Evolutionary conservation across 352 stramenopile genomes (phyloP), one percentile per base, ranked within the genome.

Genomic region (Phytophthora pisi): DNA sequence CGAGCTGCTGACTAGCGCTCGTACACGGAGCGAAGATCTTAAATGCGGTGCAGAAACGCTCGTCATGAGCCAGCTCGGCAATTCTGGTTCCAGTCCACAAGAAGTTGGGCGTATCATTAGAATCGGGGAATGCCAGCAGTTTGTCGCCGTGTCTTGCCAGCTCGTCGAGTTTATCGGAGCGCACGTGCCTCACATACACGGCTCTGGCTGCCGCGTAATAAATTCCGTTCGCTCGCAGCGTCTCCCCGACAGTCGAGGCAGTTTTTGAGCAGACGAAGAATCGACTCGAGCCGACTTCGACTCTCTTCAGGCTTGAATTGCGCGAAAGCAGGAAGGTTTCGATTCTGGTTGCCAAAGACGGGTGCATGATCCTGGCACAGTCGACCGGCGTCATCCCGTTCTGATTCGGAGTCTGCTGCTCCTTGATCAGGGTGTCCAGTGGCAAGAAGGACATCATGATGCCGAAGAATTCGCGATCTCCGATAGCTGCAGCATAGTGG

Each of bases 391-490:
- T 59, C 45, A 64, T 18, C n/a, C 49, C 46, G 42, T 57, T 69
- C 18, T 58, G 46, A 18, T 52, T 68, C 30, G 16, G 26, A 42
- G 11, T 9, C 42, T 40, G 42, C 9, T 64, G 36, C 23, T 69
- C 62, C 18, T 58, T 24, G 3, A 36, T 15, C 13, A 69, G 57
- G 20, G 46, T 55, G 26, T 49, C 34, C n/a, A 55, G 24, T 24
- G 62, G 62, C n/a, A 69, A 24, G 3, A 59, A 64, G 13, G 47
- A 3, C 53, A 59, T 59, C 38, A 68, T 49, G 5, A 57, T 18
- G 4, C 53, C 11, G n/a, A 57, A 68, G 49, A 63, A 68, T 9
- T 28, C 47, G 31, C 53, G n/a, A n/a, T 68, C 61, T 40, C 38
- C 53, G 3, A 54, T 53, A 43, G 47, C 46, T 52, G 53, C 61